Evolutionary conservation across 2,329 filamentous ascomycete genomes (phyloP), one percentile per base, ranked within the genome.

Genomic region (Fusarium sp.): DNA sequence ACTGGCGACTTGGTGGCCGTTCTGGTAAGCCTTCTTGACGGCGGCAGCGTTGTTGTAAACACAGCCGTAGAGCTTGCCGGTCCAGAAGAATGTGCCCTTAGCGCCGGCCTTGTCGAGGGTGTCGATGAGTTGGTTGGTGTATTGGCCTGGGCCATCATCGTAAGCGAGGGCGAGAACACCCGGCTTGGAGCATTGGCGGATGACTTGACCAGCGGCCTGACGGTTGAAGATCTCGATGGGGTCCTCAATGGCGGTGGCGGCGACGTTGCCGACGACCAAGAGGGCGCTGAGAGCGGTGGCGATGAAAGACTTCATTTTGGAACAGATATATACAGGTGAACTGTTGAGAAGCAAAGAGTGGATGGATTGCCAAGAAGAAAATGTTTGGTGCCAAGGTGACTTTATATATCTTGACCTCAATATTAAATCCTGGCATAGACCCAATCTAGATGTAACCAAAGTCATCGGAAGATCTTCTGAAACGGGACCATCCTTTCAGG

Each of bases 31-130:
- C 65, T 84, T 83, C 75, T 86, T 84, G 60, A 90, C 85, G n/a
- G 85, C 84, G 13, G 79, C 78, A 13, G 78, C 75, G 74, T 84
- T 85, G 66, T 82, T 81, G 75, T 85, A 85, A 70, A 85, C 84
- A 69, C 84, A 85, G 10, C 81, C 84, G 51, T 85, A 85, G 25
- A 85, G 78, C 1, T 83, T 85, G 2, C 84, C 84, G 0, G 84
- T 86, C 73, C 82, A 81, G 78, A 86, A 87, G 76, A 86, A 87
- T 4, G 84, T 88, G 8, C 81, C 85, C 74, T 86, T 86, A 43
- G 82, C 84, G 10, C 80, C 81, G 9, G 80, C 81, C 6, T 74
- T 74, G 70, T 85, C 80, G 19, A 88, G 79, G 18, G 82, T 84
- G 70, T 87, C 84, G n/a, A 88, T 77, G 3, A 88, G 77, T 46